phyloP scores from a whole-genome alignment of 805 yeast species.

The Clavispora vitiphila region DNA sequence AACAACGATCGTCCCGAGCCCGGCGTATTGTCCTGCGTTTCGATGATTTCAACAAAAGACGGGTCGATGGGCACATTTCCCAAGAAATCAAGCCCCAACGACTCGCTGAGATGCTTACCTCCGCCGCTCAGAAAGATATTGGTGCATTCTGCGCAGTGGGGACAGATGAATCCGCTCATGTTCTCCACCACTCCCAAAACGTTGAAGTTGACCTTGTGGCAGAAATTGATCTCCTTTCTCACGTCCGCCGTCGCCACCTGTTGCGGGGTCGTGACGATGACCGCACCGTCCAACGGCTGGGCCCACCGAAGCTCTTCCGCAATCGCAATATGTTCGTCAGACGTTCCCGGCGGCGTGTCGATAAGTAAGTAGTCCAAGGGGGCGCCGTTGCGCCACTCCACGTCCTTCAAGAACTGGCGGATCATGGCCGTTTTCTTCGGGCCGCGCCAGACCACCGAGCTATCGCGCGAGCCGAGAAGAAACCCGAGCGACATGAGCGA shows the following conservation, averaged over 20 bases:
- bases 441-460: conserved; percentile 96
- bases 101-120: conserved; percentile 66
- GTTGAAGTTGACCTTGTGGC: conserved; percentile 74
- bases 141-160: conserved; percentile 87
- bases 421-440: conserved; percentile 98
- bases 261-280: conserved; percentile 95
- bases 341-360: conserved; percentile 98
- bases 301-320: conserved; percentile 81
- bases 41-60: conserved; percentile 81
- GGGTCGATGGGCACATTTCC: conserved; percentile 96
- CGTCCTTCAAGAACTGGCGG: conserved; percentile 85
- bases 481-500: conserved; percentile 87
- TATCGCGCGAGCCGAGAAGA: conserved; percentile 74
- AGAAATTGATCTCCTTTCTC: conserved; percentile 86
- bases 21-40: conserved; percentile 44
- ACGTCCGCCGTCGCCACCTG: conserved; percentile 92
- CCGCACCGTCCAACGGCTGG: conserved; percentile 78
- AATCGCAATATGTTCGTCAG: conserved; percentile 95
- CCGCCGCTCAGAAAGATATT: conserved; percentile 93
- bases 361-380: conserved; percentile 71
- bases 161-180: conserved; percentile 96
- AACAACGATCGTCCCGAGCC: conserved; percentile 20
- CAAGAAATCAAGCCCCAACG: conserved; percentile 58
- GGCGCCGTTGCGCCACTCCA: conserved; percentile 58
- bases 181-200: conserved; percentile 89